Evolutionary conservation across 1,284 basidiomycete species (phyloP).

Genomic region (Chiua sp.): DNA sequence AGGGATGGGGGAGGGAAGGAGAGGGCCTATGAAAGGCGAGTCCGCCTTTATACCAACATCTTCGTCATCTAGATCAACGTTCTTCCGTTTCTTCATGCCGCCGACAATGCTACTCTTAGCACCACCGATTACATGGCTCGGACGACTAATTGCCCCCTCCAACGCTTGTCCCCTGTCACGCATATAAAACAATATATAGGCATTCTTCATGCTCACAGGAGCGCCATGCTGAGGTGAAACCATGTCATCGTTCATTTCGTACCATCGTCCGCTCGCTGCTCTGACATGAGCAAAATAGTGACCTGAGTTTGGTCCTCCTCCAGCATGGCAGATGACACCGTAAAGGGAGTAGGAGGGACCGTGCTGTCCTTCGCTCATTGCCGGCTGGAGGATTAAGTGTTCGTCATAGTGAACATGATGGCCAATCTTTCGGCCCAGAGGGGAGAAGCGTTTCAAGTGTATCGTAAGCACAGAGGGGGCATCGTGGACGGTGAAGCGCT

Average conservation of each 20-base stretch:
- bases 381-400: conserved; percentile 74
- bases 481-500: conserved; percentile 87
- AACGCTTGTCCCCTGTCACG: conserved; percentile 76
- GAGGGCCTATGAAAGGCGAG: conserved; percentile 66
- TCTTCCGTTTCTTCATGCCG: conserved; percentile 68
- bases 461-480: conserved; percentile 93
- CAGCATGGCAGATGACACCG: conserved; percentile 93
- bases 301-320: conserved; percentile 92
- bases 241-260: conserved; percentile 93
- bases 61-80: conserved; percentile 50
- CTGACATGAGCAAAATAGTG: conserved; percentile 95
- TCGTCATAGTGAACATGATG: conserved; percentile 84
- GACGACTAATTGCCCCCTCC: conserved; percentile 58
- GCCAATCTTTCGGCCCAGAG: conserved; percentile 86
- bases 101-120: conserved; percentile 50
- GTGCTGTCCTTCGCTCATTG: conserved; percentile 82
- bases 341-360: conserved; percentile 89
- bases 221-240: conserved; percentile 53
- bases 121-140: conserved; percentile 12
- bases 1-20: conserved; percentile 54
- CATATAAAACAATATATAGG: conserved; percentile 95
- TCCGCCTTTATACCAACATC: conserved; percentile 54
- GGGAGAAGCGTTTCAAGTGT: conserved; percentile 97
- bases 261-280: conserved; percentile 77
- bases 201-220: conserved; percentile 75